These are phyloP conservation scores for Hygrocybe punicea DNA, from an alignment of 768 basidiomycete species.

Conservation along the genomic window DNA sequence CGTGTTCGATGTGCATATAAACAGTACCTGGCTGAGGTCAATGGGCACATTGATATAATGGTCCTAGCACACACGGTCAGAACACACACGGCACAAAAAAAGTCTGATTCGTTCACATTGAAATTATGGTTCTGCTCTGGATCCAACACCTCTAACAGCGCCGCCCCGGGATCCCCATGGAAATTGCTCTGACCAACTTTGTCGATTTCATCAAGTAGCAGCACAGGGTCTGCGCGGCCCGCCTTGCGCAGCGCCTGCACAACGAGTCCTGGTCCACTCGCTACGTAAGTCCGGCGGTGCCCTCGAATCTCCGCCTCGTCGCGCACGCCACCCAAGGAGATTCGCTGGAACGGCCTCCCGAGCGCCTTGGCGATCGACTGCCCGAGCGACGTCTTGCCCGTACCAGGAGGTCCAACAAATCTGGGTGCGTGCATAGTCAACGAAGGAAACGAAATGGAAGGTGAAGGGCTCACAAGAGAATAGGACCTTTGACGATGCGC, in stretches of 20 bases:
- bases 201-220: constrained; percentile 90
- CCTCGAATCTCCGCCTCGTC: constrained; percentile 66
- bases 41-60: constrained; percentile 90
- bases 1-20: constrained; percentile 90
- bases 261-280: constrained; percentile 78
- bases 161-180: constrained; percentile 90
- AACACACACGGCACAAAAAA: background rate
- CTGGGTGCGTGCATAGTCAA: constrained; percentile 32
- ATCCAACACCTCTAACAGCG: constrained; percentile 87
- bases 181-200: constrained; percentile 84
- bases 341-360: constrained; percentile 83
- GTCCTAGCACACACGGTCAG: constrained; percentile 48
- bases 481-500: constrained; percentile 64
- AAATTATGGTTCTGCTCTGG: constrained; percentile 89
- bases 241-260: constrained; percentile 86
- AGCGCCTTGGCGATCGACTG: constrained; percentile 84
- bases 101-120: constrained; percentile 46
- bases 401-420: constrained; percentile 88
- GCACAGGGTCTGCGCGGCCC: constrained; percentile 73
- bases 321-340: constrained; percentile 86
- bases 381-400: constrained; percentile 89
- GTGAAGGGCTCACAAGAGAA: constrained; percentile 50
- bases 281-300: constrained; percentile 80
- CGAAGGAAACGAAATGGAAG: background rate
- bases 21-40: constrained; percentile 83